phyloP scores from a whole-genome alignment of 345 rosid species.

The Crucihimalaya himalaica region DNA sequence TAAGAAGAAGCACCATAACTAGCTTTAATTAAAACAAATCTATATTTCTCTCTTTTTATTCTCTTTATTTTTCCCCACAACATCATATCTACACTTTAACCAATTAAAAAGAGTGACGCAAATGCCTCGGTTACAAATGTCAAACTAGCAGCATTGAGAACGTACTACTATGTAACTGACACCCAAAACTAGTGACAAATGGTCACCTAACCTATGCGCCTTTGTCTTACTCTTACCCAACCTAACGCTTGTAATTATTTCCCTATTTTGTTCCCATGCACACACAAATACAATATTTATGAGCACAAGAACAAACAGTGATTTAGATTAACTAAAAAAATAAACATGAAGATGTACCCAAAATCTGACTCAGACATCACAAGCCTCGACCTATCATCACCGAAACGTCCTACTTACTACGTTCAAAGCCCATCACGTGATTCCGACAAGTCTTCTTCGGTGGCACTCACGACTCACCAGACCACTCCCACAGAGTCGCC shows the following conservation, averaged over 20 bases:
- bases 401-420: constrained; percentile 66
- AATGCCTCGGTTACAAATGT: constrained; percentile 27
- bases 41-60: neutral
- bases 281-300: constrained; percentile 23
- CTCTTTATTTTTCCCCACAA: neutral
- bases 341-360: constrained; percentile 44
- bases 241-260: constrained; percentile 24
- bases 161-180: constrained; percentile 18
- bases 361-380: constrained; percentile 78
- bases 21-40: neutral
- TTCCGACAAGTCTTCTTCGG: constrained; percentile 80
- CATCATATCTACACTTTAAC: neutral
- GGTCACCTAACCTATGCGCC: constrained; percentile 21
- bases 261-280: constrained; percentile 35
- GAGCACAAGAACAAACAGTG: constrained; percentile 32
- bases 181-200: constrained; percentile 29
- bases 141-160: neutral
- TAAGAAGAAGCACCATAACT: neutral
- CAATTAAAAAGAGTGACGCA: neutral
- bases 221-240: neutral
- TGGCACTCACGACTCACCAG: constrained; percentile 46
- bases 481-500: constrained; percentile 78
- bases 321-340: neutral
- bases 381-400: constrained; percentile 71
- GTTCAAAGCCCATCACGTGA: constrained; percentile 87